These are phyloP conservation scores for Entoloma clypeatum DNA, from an alignment of 1,284 basidiomycete genomes.

Conservation along the genomic window DNA sequence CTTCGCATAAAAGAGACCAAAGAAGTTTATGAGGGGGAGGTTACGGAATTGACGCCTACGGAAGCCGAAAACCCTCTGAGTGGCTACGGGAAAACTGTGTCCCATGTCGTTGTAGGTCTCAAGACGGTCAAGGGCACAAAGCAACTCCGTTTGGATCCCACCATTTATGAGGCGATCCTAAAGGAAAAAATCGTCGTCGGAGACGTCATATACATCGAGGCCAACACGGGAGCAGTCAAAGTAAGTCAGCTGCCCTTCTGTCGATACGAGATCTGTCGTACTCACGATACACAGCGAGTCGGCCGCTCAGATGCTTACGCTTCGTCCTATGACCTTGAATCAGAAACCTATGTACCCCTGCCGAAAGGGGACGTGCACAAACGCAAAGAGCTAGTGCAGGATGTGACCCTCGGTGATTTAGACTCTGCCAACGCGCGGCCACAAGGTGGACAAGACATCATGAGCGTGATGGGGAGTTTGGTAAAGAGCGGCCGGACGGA, in stretches of 20 bases:
- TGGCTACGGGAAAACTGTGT: conserved; percentile 98
- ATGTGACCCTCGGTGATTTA: conserved; percentile 94
- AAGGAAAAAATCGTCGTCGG: conserved; percentile 98
- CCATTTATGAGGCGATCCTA: conserved; percentile 95
- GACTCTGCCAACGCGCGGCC: conserved; percentile 97
- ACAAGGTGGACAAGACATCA: conserved; percentile 95
- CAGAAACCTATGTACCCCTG: conserved; percentile 96
- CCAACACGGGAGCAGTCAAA: conserved; percentile 94
- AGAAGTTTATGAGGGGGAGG: conserved; percentile 98
- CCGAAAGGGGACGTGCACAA: conserved; percentile 99
- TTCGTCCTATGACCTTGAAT: conserved; percentile 97
- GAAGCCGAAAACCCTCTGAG: conserved; percentile 94
- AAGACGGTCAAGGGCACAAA: conserved; percentile 99
- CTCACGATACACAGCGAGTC: conserved; percentile 60
- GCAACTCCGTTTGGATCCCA: conserved; percentile 91
- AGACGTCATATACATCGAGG: conserved; percentile 96
- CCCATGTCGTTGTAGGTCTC: conserved; percentile 93
- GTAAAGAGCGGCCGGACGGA: conserved; percentile 94
- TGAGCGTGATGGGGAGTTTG: conserved; percentile 98
- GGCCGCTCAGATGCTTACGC: conserved; percentile 98
- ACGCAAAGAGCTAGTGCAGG: conserved; percentile 95
- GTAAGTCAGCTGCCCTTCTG: conserved; percentile 36
- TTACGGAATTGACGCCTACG: conserved; percentile 94
- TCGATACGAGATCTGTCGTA: conserved; percentile 6
- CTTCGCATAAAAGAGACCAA: conserved; percentile 98